Conservation (phyloP, 805 yeast species). For the Scheffersomyces stipitis region DNA sequence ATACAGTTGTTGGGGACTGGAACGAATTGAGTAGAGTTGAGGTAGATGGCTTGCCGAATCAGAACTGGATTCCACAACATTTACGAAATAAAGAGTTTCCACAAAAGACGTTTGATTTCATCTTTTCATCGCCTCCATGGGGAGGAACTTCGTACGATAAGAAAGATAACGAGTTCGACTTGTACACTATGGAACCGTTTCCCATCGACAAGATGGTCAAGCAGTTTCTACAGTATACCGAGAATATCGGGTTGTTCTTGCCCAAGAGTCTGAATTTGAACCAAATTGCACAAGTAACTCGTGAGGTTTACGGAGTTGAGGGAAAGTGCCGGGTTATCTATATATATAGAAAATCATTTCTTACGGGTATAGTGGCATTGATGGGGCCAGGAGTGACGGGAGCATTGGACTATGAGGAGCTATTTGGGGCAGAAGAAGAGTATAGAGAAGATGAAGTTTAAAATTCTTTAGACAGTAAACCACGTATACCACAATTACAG, state of each 20-base stretch:
- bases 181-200: conserved; percentile 47
- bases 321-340: conserved; percentile 48
- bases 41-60: conserved; percentile 12
- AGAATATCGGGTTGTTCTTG: conserved; percentile 57
- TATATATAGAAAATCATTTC: conserved; percentile 38
- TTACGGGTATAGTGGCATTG: conserved; percentile 57
- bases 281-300: conserved; percentile 51
- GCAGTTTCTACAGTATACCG: conserved; percentile 41
- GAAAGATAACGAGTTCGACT: conserved; percentile 41
- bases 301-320: conserved; percentile 42
- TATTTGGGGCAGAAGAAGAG: not conserved
- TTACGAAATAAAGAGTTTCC: conserved; percentile 14
- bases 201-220: conserved; percentile 43
- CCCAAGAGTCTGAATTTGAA: conserved; percentile 59
- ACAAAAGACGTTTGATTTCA: conserved; percentile 44
- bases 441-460: too few relatives aligned
- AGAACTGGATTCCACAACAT: conserved; percentile 34
- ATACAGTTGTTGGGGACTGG: conserved; percentile 54
- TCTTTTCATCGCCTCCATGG: conserved; percentile 87
- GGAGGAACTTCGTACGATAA: conserved; percentile 68
- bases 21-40: conserved; percentile 23
- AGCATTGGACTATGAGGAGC: conserved; percentile 8
- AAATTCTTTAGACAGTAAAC: too few relatives aligned
- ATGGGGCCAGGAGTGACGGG: conserved; percentile 47
- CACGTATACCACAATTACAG: too few relatives aligned